phyloP scores from a whole-genome alignment of 306 rosid species.

The Corylus avellana region DNA sequence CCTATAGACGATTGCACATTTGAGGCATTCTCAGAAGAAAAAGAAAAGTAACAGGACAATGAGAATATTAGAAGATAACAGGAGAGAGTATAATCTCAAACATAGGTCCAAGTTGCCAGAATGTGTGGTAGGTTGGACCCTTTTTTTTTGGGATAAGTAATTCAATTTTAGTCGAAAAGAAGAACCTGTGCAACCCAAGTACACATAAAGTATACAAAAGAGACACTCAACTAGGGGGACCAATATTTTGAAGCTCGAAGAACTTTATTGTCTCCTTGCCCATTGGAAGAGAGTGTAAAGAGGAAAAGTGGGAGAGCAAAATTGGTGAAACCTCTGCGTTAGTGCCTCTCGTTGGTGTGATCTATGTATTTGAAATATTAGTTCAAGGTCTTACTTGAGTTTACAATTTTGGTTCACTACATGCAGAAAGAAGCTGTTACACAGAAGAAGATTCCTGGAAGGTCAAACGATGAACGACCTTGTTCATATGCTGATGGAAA shows the following conservation, averaged over 20 bases:
- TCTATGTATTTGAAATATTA: no score
- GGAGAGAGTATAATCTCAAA: neutral
- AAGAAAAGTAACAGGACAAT: neutral
- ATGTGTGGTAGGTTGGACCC: neutral
- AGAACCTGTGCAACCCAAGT: no score
- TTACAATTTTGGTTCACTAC: constrained; percentile 8
- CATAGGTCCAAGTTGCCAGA: neutral
- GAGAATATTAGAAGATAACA: neutral
- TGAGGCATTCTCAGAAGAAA: neutral
- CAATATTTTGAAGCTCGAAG: neutral
- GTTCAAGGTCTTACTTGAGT: neutral
- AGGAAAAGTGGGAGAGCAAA: neutral
- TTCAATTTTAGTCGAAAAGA: no score
- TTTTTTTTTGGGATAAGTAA: no score
- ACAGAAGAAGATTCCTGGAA: constrained; percentile 36
- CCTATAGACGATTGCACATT: neutral
- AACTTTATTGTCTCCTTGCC: neutral
- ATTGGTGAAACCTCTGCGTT: neutral
- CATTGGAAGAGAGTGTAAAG: neutral
- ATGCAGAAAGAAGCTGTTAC: constrained; percentile 45
- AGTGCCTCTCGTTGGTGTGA: neutral
- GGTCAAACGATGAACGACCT: constrained; percentile 43
- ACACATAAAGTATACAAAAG: no score
- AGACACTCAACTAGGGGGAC: no score
- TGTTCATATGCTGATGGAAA: constrained; percentile 18